A percentile compares a stretch with the other conserved stretches of the same genome.
Evolutionary conservation across 2,329 filamentous ascomycete species (phyloP).

Genomic region (Niveomyces coronatus): DNA sequence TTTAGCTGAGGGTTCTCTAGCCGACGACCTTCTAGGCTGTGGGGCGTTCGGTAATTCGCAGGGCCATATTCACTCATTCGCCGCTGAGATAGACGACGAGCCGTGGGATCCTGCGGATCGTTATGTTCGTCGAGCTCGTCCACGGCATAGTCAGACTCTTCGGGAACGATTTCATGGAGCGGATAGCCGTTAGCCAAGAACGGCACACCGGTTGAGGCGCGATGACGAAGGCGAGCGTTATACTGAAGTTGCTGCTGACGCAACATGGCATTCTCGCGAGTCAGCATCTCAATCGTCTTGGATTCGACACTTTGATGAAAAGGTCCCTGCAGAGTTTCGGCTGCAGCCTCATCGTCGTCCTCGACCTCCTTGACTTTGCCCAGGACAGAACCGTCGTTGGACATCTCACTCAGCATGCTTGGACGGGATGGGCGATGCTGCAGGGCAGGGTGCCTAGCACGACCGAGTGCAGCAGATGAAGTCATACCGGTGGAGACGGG

Average conservation of each 20-base stretch:
- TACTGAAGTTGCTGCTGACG: conserved; percentile 44
- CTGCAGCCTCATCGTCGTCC: conserved; percentile 51
- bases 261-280: conserved; percentile 52
- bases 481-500: conserved; percentile 30
- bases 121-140: conserved; percentile 57
- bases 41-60: conserved; percentile 35
- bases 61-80: conserved; percentile 49
- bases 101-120: conserved; percentile 37
- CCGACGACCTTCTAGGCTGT: conserved; percentile 49
- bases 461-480: conserved; percentile 39
- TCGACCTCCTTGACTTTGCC: conserved; percentile 63
- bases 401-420: conserved; percentile 66
- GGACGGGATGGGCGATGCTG: conserved; percentile 74
- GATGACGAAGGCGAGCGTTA: conserved; percentile 43
- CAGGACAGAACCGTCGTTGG: conserved; percentile 49
- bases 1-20: conserved; percentile 48
- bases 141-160: conserved; percentile 62
- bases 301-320: conserved; percentile 46
- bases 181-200: conserved; percentile 49
- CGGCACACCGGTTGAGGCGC: conserved; percentile 44
- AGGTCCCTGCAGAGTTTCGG: conserved; percentile 36
- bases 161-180: conserved; percentile 49
- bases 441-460: conserved; percentile 53
- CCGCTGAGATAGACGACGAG: conserved; percentile 35
- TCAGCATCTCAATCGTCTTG: conserved; percentile 52